A percentile compares a stretch with the other conserved stretches of the same genome.
Conservation (phyloP, 176 grass and related monocot genomes). For the Zea luxurians region DNA sequence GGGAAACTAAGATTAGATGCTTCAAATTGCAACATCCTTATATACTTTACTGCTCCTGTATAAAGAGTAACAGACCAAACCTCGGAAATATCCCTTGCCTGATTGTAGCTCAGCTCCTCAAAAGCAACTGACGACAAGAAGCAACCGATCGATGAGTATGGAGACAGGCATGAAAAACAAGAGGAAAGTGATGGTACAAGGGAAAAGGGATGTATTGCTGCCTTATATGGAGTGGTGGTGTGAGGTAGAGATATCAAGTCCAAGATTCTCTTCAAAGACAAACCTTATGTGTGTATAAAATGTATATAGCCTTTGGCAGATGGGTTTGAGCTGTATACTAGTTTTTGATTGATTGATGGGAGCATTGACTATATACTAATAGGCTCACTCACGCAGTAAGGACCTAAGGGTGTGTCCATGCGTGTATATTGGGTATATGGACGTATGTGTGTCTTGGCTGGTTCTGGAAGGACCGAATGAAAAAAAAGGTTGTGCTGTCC, state of each 20-base stretch:
- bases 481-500: constrained; percentile 57
- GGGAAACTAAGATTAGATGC: constrained; percentile 4
- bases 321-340: constrained; percentile 60
- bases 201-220: constrained; percentile 26
- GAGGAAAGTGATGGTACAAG: constrained; percentile 28
- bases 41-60: constrained; percentile 38
- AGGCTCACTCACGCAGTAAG: constrained; percentile 45
- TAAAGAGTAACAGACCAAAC: constrained; percentile 54
- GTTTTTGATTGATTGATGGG: constrained; percentile 49
- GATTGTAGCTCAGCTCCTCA: constrained; percentile 39
- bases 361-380: constrained; percentile 49
- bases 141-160: constrained; percentile 14
- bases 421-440: constrained; percentile 14
- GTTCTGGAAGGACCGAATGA: constrained; percentile 56
- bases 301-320: constrained; percentile 34
- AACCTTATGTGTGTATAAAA: constrained; percentile 42
- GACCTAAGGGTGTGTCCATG: not conserved
- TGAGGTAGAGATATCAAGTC: constrained; percentile 43
- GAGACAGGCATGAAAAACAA: constrained; percentile 73
- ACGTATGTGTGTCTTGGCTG: constrained; percentile 50
- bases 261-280: constrained; percentile 52
- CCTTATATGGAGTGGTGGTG: constrained; percentile 41
- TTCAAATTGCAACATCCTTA: constrained; percentile 30
- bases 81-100: constrained; percentile 51
- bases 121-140: not conserved